A percentile compares a stretch with the other conserved stretches of the same genome.
These are phyloP conservation scores for Aechmea fasciata DNA, from an alignment of 176 grass and related monocot species.

Conservation along the genomic window DNA sequence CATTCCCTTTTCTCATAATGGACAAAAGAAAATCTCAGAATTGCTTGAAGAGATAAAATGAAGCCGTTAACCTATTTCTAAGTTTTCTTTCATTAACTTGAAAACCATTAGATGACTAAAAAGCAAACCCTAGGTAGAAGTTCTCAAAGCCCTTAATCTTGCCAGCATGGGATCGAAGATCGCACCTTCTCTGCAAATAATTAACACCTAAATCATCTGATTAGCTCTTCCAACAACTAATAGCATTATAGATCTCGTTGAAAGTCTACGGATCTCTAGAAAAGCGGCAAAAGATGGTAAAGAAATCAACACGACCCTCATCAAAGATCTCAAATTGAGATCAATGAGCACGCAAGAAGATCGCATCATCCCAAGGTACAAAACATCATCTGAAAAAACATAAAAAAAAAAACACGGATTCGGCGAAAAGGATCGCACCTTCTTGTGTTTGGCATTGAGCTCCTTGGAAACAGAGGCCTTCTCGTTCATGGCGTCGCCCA, in stretches of 20 bases:
- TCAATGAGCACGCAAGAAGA: background rate
- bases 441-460: conserved; percentile 94
- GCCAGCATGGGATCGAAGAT: background rate
- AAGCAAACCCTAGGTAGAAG: background rate
- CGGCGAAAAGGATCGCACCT: conserved; percentile 27
- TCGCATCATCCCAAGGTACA: background rate
- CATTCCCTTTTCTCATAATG: no score
- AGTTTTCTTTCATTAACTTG: background rate
- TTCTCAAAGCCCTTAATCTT: background rate
- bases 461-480: conserved; percentile 93
- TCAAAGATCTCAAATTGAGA: conserved; percentile 1
- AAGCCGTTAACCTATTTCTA: background rate
- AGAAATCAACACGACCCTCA: background rate
- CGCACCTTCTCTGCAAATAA: background rate
- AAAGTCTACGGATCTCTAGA: background rate
- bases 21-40: no score
- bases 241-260: conserved; percentile 1
- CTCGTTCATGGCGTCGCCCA: conserved; percentile 60
- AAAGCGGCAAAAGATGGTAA: background rate
- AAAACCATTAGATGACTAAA: background rate
- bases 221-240: background rate
- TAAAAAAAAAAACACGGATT: background rate
- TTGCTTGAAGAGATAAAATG: background rate
- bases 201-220: background rate
- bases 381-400: conserved; percentile 13